Base-by-base conservation (phyloP, 2,329 filamentous ascomycete genomes). In the Trichoderma koningiopsis region DNA sequence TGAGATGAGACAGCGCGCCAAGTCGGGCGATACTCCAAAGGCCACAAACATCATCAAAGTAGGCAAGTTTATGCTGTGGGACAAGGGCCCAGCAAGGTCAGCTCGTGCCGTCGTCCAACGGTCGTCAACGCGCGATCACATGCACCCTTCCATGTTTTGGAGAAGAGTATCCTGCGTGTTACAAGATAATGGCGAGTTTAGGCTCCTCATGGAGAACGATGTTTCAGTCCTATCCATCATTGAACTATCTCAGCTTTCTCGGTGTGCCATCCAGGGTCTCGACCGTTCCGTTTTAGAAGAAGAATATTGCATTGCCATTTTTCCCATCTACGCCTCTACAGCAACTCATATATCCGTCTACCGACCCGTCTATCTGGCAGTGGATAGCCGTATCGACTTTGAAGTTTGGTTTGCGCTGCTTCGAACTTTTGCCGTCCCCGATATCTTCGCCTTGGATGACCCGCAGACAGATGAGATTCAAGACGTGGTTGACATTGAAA, bases 321-420 rank as follows among this genome's bases (percentile, higher is more conserved):
- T 97, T 76, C 95, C 96, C 19, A 94, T 95, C 72, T 98, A 99
- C 79, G 90, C 93, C 0, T 86, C 91, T 11, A 89, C 88, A 24
- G 87, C 92, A 1, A 91, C 88, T 3, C 87, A 91, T 22, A 84
- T 95, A 68, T 91, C 91, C 7, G 87, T 95, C 33, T 90, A 93
- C 70, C 89, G 92, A n/a, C 95, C 96, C 0, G 90, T 98, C 43
- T 97, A 97, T 77, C 84, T 99, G 40, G 92, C 93, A 4, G 81
- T 97, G 56, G 95, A 98, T 74, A 94, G 89, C 31, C 88, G 94
- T 53, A 89, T 97, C 7, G 84, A 97, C n/a, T 97, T 96, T 75
- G 96, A 99, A 78, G 96, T 97, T 14, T 99, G 96, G 96, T 95
- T 97, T 75, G 94, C 97, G 7, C 83, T 99, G 11, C 80, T 99